These are phyloP conservation scores for Apiospora malaysiana DNA, from an alignment of 2,329 filamentous ascomycete species.

Conservation along the genomic window DNA sequence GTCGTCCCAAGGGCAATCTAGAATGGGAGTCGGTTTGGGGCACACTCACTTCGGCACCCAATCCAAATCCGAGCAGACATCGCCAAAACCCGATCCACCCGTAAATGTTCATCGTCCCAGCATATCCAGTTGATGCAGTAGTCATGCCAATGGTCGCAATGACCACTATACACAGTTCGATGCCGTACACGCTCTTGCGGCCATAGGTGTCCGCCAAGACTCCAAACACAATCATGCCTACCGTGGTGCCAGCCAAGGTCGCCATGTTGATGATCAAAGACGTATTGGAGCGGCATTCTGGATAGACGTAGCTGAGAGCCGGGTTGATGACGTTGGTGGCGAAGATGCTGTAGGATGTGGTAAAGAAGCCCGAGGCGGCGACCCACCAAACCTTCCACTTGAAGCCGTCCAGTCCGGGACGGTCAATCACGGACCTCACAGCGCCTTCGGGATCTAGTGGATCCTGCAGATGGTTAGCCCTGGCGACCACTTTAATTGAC, in stretches of 20 bases:
- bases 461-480: constrained; percentile 26
- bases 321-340: constrained; percentile 33
- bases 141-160: constrained; percentile 28
- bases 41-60: constrained; percentile 32
- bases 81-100: constrained; percentile 43
- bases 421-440: constrained; percentile 32
- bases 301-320: constrained; percentile 31
- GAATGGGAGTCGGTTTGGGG: neutral
- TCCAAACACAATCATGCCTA: constrained; percentile 22
- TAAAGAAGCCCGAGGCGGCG: constrained; percentile 39
- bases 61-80: constrained; percentile 32
- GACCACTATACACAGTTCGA: constrained; percentile 22
- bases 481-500: neutral
- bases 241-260: constrained; percentile 7
- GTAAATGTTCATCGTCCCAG: constrained; percentile 32
- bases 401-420: constrained; percentile 31
- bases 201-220: constrained; percentile 21
- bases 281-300: constrained; percentile 14
- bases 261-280: constrained; percentile 18
- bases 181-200: constrained; percentile 21
- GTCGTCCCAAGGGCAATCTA: neutral
- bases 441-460: constrained; percentile 32
- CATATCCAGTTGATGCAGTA: constrained; percentile 28
- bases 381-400: constrained; percentile 35
- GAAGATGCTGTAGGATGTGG: constrained; percentile 45